Conservation (phyloP, 257 asterid species). For the Handroanthus guayacan region DNA sequence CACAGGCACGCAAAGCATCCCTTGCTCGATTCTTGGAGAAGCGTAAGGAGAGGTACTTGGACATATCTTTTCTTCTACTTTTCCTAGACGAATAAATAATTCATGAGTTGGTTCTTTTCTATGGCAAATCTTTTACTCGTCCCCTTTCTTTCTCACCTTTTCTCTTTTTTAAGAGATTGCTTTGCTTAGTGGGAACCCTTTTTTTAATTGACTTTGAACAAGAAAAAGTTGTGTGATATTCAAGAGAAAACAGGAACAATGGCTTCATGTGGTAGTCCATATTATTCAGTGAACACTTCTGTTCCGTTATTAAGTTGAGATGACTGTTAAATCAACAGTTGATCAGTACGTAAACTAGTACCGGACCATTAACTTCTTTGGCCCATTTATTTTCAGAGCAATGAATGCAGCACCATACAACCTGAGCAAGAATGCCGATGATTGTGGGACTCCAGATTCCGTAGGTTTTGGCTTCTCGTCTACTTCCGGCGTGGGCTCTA, state of each 20-base stretch:
- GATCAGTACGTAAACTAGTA: not conserved
- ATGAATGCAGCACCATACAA: slow-evolving; percentile 69
- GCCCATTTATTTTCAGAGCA: slow-evolving; percentile 47
- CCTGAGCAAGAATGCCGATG: slow-evolving; percentile 47
- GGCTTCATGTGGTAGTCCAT: not conserved
- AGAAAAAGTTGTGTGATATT: not conserved
- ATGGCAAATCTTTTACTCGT: slow-evolving; percentile 2
- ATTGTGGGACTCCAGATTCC: slow-evolving; percentile 45
- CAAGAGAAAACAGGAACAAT: not conserved
- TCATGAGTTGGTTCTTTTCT: slow-evolving; percentile 2
- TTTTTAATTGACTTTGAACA: not conserved
- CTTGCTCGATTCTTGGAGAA: slow-evolving; percentile 69
- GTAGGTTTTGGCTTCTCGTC: slow-evolving; percentile 49
- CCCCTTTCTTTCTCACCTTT: not conserved
- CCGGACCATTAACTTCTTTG: not conserved
- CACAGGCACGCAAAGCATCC: slow-evolving; percentile 82
- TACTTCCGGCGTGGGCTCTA: slow-evolving; percentile 53
- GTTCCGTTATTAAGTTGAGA: not conserved
- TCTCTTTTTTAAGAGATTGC: not conserved
- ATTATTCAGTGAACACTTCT: not conserved
- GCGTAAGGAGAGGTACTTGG: slow-evolving; percentile 70
- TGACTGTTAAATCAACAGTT: not conserved
- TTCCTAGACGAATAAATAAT: slow-evolving; percentile 2
- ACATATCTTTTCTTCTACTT: not conserved
- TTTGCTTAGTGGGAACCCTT: not conserved